A percentile compares a stretch with the other conserved stretches of the same genome.
These are phyloP conservation scores for Lactuca saligna DNA, from an alignment of 129 eudicot species.

Conservation along the genomic window DNA sequence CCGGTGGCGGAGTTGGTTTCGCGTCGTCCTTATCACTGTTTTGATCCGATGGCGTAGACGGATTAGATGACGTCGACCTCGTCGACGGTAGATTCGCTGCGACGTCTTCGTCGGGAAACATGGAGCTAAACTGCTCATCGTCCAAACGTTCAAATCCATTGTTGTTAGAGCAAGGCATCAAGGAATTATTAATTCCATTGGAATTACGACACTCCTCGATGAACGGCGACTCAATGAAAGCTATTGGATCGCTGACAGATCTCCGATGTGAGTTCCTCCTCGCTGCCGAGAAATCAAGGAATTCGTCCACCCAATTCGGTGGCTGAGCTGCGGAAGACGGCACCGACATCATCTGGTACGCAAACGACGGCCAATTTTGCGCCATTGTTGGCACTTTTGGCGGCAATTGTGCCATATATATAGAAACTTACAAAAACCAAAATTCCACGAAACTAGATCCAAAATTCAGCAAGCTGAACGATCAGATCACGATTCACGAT, in stretches of 20 bases:
- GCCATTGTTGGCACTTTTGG: conserved; percentile 79
- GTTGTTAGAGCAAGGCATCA: conserved; percentile 11
- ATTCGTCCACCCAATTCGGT: conserved; percentile 78
- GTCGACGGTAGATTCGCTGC: conserved; percentile 42
- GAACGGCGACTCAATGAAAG: conserved; percentile 63
- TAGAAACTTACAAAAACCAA: neutral
- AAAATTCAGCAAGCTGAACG: neutral
- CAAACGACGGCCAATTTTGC: conserved; percentile 68
- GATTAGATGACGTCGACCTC: conserved; percentile 49
- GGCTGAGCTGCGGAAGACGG: conserved; percentile 52
- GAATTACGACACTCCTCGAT: conserved; percentile 40
- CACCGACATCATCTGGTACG: conserved; percentile 54
- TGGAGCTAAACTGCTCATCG: conserved; percentile 76
- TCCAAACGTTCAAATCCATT: conserved; percentile 66
- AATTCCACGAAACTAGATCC: neutral
- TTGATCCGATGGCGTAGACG: conserved; percentile 65
- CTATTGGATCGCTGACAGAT: conserved; percentile 83
- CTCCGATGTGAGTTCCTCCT: conserved; percentile 67
- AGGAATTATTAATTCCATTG: neutral
- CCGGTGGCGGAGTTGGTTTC: conserved; percentile 17
- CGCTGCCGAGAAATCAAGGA: conserved; percentile 72
- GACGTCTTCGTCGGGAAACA: conserved; percentile 65
- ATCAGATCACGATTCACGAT: neutral
- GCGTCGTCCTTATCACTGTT: conserved; percentile 52
- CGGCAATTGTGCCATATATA: conserved; percentile 74